Evolutionary conservation across 495 filamentous ascomycete genomes (phyloP).

Genomic region (Trichoderma orchidacearum): DNA sequence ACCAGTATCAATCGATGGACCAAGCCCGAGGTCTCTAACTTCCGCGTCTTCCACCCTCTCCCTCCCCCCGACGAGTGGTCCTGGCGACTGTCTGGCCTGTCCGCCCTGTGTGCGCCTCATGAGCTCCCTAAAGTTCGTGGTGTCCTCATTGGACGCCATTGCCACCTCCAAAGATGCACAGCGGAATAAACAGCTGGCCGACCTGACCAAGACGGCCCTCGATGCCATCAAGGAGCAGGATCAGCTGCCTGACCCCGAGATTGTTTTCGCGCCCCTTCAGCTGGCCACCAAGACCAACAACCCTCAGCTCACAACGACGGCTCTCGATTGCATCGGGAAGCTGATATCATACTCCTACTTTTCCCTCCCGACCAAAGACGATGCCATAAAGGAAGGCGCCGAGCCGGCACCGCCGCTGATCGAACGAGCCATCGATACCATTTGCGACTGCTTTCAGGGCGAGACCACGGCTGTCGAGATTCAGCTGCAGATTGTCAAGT

Average conservation of each 20-base stretch:
- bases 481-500: slow-evolving; percentile 96
- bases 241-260: slow-evolving; percentile 63
- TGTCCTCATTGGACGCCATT: slow-evolving; percentile 83
- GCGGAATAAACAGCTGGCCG: slow-evolving; percentile 64
- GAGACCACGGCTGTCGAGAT: slow-evolving; percentile 82
- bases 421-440: slow-evolving; percentile 95
- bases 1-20: not conserved
- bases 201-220: slow-evolving; percentile 67
- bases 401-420: slow-evolving; percentile 56
- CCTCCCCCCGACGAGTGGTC: no score
- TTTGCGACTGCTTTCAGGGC: slow-evolving; percentile 97
- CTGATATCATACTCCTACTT: slow-evolving; percentile 98
- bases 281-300: slow-evolving; percentile 76
- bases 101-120: slow-evolving; percentile 36
- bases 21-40: not conserved
- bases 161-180: slow-evolving; percentile 76
- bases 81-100: not conserved
- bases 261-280: slow-evolving; percentile 82
- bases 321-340: slow-evolving; percentile 96
- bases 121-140: slow-evolving; percentile 89
- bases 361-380: slow-evolving; percentile 48
- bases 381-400: slow-evolving; percentile 21
- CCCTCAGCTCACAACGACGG: slow-evolving; percentile 71
- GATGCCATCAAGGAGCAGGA: slow-evolving; percentile 68
- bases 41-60: not conserved